A percentile compares a stretch with the other conserved stretches of the same genome.
phyloP scores from a whole-genome alignment of 768 basidiomycete species.

The Agaricus bisporus region DNA sequence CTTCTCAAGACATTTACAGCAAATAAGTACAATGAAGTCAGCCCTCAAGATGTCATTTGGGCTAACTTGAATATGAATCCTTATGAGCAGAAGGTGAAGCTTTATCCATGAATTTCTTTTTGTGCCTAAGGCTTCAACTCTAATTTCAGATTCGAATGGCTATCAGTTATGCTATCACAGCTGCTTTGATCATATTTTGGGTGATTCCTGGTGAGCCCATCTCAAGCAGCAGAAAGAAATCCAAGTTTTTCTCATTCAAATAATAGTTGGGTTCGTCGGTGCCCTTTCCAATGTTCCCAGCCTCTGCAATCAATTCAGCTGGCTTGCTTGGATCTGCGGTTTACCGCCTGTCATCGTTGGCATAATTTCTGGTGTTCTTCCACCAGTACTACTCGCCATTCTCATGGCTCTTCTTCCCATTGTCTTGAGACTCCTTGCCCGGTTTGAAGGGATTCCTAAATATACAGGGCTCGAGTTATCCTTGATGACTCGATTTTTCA shows the following conservation, averaged over 20 bases:
- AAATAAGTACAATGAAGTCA: conserved; percentile 70
- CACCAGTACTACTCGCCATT: conserved; percentile 81
- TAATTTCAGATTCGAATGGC: conserved; percentile 40
- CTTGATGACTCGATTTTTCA: conserved; percentile 87
- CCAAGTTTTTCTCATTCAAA: not conserved
- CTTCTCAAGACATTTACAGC: conserved; percentile 18
- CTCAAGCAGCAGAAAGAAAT: not conserved
- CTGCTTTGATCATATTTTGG: conserved; percentile 83
- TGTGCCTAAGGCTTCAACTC: not conserved
- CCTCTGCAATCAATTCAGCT: conserved; percentile 56
- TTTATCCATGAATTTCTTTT: not conserved
- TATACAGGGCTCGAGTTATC: conserved; percentile 79
- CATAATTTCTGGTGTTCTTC: conserved; percentile 82
- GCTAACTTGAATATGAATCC: conserved; percentile 83
- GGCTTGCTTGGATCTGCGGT: conserved; percentile 81
- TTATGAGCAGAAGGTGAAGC: conserved; percentile 63
- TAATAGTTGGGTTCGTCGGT: conserved; percentile 77
- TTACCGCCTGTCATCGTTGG: conserved; percentile 64
- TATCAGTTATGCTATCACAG: conserved; percentile 70
- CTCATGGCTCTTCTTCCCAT: conserved; percentile 87
- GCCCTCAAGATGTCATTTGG: conserved; percentile 91
- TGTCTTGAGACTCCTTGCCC: conserved; percentile 70
- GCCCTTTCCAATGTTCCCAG: conserved; percentile 72
- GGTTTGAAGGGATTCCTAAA: conserved; percentile 88
- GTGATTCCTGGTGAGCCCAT: conserved; percentile 60